A percentile compares a stretch with the other conserved stretches of the same genome.
Conservation (phyloP, 1,139 yeast species). For the Pneumocystis oryctolagi region DNA sequence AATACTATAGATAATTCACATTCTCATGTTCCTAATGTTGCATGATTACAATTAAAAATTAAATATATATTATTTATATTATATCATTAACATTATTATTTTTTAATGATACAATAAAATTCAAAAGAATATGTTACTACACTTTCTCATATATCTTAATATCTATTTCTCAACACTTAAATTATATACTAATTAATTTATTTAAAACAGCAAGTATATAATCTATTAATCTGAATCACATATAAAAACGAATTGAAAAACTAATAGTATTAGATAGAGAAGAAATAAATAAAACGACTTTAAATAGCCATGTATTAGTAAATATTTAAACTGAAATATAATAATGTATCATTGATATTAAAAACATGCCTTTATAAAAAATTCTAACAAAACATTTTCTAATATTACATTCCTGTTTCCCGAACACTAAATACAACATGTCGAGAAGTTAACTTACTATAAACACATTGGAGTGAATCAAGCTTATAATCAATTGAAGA, state of each 20-base stretch:
- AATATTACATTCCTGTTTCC: not conserved
- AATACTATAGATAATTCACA: not conserved
- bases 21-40: not conserved
- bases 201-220: too few species aligned
- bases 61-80: not conserved
- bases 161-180: not conserved
- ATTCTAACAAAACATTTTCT: not conserved
- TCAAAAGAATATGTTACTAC: not conserved
- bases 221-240: not conserved
- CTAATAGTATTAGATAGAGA: not conserved
- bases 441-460: conserved; percentile 98
- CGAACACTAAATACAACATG: conserved; percentile 66
- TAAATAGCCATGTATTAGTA: not conserved
- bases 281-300: not conserved
- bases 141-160: not conserved
- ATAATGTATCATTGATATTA: not conserved
- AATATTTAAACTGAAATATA: not conserved
- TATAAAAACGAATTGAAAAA: not conserved
- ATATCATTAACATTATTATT: not conserved
- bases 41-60: not conserved
- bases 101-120: not conserved
- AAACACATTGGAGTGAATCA: conserved; percentile 98
- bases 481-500: conserved; percentile 96
- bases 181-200: not conserved
- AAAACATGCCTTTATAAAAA: not conserved